Conservation (phyloP, 1,284 basidiomycete genomes). For the Cerioporus squamosus region DNA sequence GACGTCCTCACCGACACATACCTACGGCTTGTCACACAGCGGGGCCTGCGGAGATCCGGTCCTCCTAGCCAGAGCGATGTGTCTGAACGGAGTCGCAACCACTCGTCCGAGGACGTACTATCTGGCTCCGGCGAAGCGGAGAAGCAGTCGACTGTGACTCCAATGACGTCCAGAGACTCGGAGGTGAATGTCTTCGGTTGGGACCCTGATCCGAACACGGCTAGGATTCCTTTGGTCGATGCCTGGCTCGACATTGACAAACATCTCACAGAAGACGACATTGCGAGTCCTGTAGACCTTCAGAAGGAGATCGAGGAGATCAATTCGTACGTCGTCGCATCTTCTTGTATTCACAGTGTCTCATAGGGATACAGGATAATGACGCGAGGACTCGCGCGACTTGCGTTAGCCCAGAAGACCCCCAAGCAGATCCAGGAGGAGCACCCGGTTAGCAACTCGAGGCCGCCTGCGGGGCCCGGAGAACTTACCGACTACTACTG, state of each 20-base stretch:
- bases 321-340: not conserved
- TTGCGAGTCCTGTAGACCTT: slow-evolving; percentile 1
- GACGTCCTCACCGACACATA: not conserved
- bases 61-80: not conserved
- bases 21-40: not conserved
- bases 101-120: not conserved
- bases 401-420: not conserved
- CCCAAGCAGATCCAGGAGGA: not conserved
- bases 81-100: not conserved
- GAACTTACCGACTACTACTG: too few relatives aligned
- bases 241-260: slow-evolving; percentile 4
- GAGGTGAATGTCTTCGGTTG: slow-evolving; percentile 1
- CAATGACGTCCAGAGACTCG: not conserved
- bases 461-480: too few relatives aligned
- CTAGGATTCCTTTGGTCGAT: not conserved
- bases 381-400: not conserved
- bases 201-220: not conserved
- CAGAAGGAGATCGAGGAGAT: not conserved
- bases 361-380: not conserved
- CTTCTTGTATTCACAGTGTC: not conserved
- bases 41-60: not conserved
- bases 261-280: slow-evolving; percentile 2
- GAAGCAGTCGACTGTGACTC: not conserved
- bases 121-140: not conserved
- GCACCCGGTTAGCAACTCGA: not conserved